A percentile compares a stretch with the other conserved stretches of the same genome.
These are phyloP conservation scores for Boletus subparvulus DNA, from an alignment of 768 basidiomycete genomes.

Conservation along the genomic window DNA sequence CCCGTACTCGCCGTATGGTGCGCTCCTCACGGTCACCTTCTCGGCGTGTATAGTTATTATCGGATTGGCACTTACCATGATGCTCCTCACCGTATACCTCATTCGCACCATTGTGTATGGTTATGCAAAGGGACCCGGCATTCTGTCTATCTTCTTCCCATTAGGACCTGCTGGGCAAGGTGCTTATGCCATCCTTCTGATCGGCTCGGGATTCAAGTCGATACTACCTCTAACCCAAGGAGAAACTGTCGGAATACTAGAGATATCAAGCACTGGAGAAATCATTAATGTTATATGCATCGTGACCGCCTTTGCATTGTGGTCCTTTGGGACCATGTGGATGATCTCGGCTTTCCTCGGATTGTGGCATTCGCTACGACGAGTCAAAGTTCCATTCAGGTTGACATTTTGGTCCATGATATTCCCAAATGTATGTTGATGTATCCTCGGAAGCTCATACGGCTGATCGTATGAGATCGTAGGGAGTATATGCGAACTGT, in stretches of 20 bases:
- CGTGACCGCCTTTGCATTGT: constrained; percentile 51
- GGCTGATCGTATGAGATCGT: neutral
- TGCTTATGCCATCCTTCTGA: constrained; percentile 53
- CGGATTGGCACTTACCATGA: constrained; percentile 58
- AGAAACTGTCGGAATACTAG: constrained; percentile 36
- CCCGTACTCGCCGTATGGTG: constrained; percentile 43
- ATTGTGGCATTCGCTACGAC: constrained; percentile 42
- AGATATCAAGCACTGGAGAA: constrained; percentile 34
- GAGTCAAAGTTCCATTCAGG: constrained; percentile 47
- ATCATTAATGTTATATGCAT: constrained; percentile 47
- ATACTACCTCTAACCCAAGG: constrained; percentile 38
- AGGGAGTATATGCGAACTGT: constrained; percentile 68
- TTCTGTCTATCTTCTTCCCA: constrained; percentile 69
- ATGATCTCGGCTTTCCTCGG: constrained; percentile 55
- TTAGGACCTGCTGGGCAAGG: constrained; percentile 73
- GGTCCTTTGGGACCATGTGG: constrained; percentile 67
- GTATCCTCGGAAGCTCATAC: neutral
- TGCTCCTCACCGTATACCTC: constrained; percentile 67
- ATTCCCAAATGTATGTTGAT: constrained; percentile 60
- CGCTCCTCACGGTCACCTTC: constrained; percentile 53
- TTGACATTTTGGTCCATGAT: constrained; percentile 67
- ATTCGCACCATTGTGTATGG: constrained; percentile 58
- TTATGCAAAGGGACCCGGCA: constrained; percentile 44
- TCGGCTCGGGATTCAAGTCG: constrained; percentile 48
- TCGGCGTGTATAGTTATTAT: constrained; percentile 56